Evolutionary conservation across 495 filamentous ascomycete genomes (phyloP), one percentile per base, ranked within the genome.

Genomic region (Penicillium canescens): DNA sequence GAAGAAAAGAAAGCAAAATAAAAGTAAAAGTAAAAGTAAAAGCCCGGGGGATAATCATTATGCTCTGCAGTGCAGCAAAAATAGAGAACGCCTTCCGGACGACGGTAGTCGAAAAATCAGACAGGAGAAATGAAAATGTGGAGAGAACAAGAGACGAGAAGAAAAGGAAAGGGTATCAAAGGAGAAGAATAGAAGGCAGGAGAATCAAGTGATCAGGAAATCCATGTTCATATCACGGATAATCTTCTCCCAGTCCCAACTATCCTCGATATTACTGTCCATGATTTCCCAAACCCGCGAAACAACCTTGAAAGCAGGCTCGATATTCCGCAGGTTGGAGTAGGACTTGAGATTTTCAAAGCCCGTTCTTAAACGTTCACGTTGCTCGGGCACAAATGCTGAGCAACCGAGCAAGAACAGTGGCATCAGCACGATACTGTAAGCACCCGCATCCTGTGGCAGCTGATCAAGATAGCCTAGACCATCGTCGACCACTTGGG

Each of bases 161-260:
- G 37, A 26, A 14, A 16, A 37, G 23, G 21, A 10, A 20, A 42
- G 6, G 52, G 52, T 43, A 26, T 54, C 13, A 51, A 42, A 48
- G 14, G 18, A 52, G 21, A 12, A 33, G 40, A 48, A 18, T 10
- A n/a, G n/a, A 42, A 52, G 39, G n/a, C 48, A 46, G 43, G 37
- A 54, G 6, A 49, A 40, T 54, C 80, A 90, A 56, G 86, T 88
- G 54, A 87, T 83, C 41, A 94, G 74, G 68, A 96, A 95, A 70
- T 96, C 90, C 72, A 90, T 85, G 18, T 85, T 87, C 78, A 91
- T 85, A 20, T 80, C 70, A 34, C 79, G 76, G 38, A 92, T 90
- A 47, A 96, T 87, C 40, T 80, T 82, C 63, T 95, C 90, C 92
- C 91, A 96, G 68, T 96, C 92, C 92, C 92, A 96, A 44, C 82